Evolutionary conservation across 2,329 filamentous ascomycete genomes (phyloP), one percentile per base, ranked within the genome.

Genomic region (Phyllosticta paracitricarpa): DNA sequence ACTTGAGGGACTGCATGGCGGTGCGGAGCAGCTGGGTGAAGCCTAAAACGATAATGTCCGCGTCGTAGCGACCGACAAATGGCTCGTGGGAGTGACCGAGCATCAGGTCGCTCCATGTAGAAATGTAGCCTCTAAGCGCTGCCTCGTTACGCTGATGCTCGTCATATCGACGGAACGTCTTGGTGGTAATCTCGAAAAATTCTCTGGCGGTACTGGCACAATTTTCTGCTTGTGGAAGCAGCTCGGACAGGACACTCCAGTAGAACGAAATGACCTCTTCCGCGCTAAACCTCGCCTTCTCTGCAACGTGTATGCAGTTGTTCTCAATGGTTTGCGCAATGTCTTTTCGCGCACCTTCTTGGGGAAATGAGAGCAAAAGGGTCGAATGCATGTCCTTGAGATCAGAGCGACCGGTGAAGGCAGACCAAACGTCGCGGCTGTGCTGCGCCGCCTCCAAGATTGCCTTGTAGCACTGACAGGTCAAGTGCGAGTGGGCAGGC

Each of bases 21-120:
- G 66, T 72, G 10, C 67, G 65, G 17, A 80, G 66, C 28, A 80
- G 68, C 48, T 71, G 72, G 2, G 76, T 71, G 24, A 79, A 70
- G 1, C 75, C 75, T 17, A 72, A 56, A 14, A 76, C 70, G 28
- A 76, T 68, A 48, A 66, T 63, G 61, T 76, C 73, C 7, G 65
- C 64, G 24, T 74, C 68, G 19, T 72, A 70, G 9, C 70, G 68
- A 5, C 73, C 74, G 6, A 75, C 70, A 54, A 70, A 64, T 60
- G 73, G 72, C 30, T 67, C 58, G 26, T 75, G 72, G 5, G 66
- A 62, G 62, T 76, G 69, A 12, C 65, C 55, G 33, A 74, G 59
- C n/a, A 76, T 64, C 24, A 73, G 63, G 22, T 64, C 63, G 54
- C 71, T 71, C 74, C 73, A 76, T 3, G 60, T 57, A 1, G 54